phyloP scores from a whole-genome alignment of 208 protist genomes.

The Trypanosoma scelopori region DNA sequence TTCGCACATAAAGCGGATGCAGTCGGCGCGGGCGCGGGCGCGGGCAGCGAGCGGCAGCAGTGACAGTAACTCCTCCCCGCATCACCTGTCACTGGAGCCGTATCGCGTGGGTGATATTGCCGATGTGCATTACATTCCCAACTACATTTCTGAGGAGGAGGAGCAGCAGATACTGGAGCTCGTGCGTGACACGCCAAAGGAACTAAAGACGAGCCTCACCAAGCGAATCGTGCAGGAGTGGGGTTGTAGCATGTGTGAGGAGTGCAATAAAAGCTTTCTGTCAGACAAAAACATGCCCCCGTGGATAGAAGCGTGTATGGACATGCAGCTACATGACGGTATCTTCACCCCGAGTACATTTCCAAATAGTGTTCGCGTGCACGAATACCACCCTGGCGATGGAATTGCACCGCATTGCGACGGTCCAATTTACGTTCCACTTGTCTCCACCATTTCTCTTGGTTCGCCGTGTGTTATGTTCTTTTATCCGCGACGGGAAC shows the following conservation, averaged over 20 bases:
- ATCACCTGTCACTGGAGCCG: slow-evolving; percentile 63
- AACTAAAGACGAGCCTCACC: slow-evolving; percentile 76
- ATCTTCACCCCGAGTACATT: slow-evolving; percentile 87
- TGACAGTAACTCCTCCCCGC: slow-evolving; percentile 4
- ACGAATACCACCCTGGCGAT: slow-evolving; percentile 86
- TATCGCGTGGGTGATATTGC: slow-evolving; percentile 72
- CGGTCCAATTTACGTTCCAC: slow-evolving; percentile 87
- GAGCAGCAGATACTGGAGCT: slow-evolving; percentile 64
- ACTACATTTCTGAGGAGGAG: slow-evolving; percentile 84
- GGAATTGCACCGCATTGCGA: slow-evolving; percentile 90
- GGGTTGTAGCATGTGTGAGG: slow-evolving; percentile 88
- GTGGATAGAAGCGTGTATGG: slow-evolving; percentile 75
- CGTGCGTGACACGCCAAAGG: slow-evolving; percentile 59
- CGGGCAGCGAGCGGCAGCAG: slow-evolving; percentile 1
- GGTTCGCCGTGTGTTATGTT: slow-evolving; percentile 82
- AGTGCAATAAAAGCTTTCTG: slow-evolving; percentile 87
- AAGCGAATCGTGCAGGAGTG: slow-evolving; percentile 90
- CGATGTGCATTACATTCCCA: slow-evolving; percentile 86
- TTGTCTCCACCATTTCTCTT: slow-evolving; percentile 80
- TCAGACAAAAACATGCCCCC: slow-evolving; percentile 83
- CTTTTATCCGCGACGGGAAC: slow-evolving; percentile 81
- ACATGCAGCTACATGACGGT: slow-evolving; percentile 86
- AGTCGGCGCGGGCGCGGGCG: slow-evolving; percentile 15
- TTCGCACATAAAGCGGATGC: slow-evolving; percentile 51
- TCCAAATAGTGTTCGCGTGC: slow-evolving; percentile 90